Evolutionary conservation across 441 rosid species (phyloP).

Genomic region (Flueggea neowawraea): DNA sequence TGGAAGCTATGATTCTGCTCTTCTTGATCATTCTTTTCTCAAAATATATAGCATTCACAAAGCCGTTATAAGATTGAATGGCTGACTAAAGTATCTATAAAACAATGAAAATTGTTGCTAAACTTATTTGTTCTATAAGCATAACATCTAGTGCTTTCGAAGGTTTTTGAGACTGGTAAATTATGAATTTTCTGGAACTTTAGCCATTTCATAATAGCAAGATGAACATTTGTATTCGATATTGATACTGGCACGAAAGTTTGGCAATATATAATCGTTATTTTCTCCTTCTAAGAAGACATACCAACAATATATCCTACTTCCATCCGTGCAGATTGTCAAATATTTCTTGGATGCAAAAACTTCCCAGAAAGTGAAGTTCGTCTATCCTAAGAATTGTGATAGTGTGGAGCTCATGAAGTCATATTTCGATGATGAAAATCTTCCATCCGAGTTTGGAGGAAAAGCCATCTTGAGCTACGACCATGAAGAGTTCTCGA

Average conservation of each 20-base stretch:
- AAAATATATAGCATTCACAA: neutral
- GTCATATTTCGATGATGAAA: constrained; percentile 68
- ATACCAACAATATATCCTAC: neutral
- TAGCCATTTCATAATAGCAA: too few species aligned
- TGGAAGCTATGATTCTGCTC: constrained; percentile 71
- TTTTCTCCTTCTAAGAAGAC: too few species aligned
- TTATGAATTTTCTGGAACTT: too few species aligned
- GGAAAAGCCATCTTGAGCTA: constrained; percentile 70
- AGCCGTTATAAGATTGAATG: neutral
- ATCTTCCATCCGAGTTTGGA: constrained; percentile 83
- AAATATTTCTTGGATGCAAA: constrained; percentile 86
- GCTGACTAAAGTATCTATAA: too few species aligned
- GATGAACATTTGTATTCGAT: too few species aligned
- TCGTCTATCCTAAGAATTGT: constrained; percentile 83
- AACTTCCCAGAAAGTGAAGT: constrained; percentile 86
- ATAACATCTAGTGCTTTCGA: too few species aligned
- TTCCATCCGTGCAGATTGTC: constrained; percentile 49
- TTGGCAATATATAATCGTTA: too few species aligned
- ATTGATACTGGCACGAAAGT: too few species aligned
- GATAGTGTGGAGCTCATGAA: constrained; percentile 88
- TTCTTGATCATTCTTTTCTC: neutral
- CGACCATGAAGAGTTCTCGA: constrained; percentile 85
- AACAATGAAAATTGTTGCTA: too few species aligned
- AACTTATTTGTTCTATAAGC: too few species aligned
- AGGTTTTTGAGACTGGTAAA: too few species aligned